Base-by-base conservation (phyloP, 2,329 filamentous ascomycete species). In the Aspergillus transmontanensis region DNA sequence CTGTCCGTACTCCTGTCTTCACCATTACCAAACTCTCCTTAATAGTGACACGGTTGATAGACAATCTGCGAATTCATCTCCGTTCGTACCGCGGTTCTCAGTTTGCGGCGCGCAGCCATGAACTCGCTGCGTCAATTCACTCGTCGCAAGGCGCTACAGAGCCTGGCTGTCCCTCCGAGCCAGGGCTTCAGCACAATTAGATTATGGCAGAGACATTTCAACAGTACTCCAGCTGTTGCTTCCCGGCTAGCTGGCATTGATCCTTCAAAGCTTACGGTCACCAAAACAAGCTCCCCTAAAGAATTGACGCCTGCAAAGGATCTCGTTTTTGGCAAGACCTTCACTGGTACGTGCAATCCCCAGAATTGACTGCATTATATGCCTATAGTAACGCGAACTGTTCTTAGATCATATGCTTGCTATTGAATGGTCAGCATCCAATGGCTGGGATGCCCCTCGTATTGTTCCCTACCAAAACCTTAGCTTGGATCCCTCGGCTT, bases 381-480 rank as follows among this genome's bases (percentile, higher is more conserved):
- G 28, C 55, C 69, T 76, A n/a, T 51, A 51, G 19, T 51, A 61
- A 76, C 66, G 45, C 26, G 23, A 43, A 36, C 41, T 45, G 56
- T n/a, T 19, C 30, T 46, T 76, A 96, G 95, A 99, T 83, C 95
- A 98, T 82, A 98, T 99, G 94, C 89, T 98, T 74, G 89, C 90
- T 64, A 86, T 96, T 71, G 93, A 97, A 84, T 99, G 95, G 95
- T 94, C 91, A 60, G 87, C 93, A 64, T 83, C 86, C 56, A 84
- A 91, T 69, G 95, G 94, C 78, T 97, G 95, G 95, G 82, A 90
- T 48, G 81, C 89, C 16, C 92, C 94, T 62, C 85, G 87, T 68
- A 98, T 99, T 76, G 89, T 87, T 21, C 95, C 95, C 23, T 98
- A 98, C 84, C 93, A 97, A 81, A 97, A 97, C 82, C 91, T 99